A percentile compares a stretch with the other conserved stretches of the same genome.
phyloP scores from a whole-genome alignment of 2,329 filamentous ascomycete genomes.

The Cladosporium sp. region DNA sequence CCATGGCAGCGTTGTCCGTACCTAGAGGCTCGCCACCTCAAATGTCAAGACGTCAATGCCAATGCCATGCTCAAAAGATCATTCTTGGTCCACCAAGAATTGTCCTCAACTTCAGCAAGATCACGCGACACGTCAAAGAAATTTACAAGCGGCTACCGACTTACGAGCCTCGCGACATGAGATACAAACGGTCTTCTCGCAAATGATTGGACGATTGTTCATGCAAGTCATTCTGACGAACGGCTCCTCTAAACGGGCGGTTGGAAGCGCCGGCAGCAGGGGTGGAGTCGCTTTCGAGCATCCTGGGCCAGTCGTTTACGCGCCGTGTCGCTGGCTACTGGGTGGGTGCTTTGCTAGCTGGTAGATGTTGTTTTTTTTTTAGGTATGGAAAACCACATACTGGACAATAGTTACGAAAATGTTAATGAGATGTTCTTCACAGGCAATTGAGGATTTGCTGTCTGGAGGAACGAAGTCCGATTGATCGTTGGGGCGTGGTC shows the following conservation, averaged over 20 bases:
- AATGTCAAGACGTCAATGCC: neutral
- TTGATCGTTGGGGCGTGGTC: no score
- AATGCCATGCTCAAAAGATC: neutral
- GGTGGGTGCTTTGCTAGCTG: neutral
- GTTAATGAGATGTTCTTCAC: no score
- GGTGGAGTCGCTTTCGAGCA: neutral
- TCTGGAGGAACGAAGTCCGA: no score
- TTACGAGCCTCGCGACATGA: neutral
- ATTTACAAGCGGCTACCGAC: neutral
- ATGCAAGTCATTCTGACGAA: constrained; percentile 9
- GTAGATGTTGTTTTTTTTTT: neutral
- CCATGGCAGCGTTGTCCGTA: neutral
- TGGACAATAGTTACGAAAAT: neutral
- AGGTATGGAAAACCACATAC: neutral
- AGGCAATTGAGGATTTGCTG: no score
- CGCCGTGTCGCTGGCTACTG: neutral
- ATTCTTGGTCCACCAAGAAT: neutral
- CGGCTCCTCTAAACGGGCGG: constrained; percentile 4
- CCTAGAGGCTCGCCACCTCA: neutral
- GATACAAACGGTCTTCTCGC: neutral
- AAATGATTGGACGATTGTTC: neutral
- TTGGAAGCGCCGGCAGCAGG: neutral
- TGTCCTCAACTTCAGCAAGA: neutral
- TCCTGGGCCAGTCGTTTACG: constrained; percentile 8
- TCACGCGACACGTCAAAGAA: constrained; percentile 1